A percentile compares a stretch with the other conserved stretches of the same genome.
These are phyloP conservation scores for Pyrrhoderma lamaoense DNA, from an alignment of 1,284 basidiomycete genomes.

Conservation along the genomic window DNA sequence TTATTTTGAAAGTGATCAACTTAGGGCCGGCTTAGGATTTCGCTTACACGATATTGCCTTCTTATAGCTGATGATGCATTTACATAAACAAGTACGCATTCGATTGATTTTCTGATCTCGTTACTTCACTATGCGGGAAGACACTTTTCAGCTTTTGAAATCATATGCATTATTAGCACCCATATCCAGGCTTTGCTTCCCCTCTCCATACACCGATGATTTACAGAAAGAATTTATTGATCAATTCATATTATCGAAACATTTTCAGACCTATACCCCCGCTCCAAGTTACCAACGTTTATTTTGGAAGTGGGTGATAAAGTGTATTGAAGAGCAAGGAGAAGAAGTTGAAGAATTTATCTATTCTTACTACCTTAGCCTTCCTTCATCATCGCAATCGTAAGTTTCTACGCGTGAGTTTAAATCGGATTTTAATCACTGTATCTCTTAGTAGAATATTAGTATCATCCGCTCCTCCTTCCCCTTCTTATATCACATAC, in stretches of 20 bases:
- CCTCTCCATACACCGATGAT: slow-evolving; percentile 26
- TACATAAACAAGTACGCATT: too few relatives aligned
- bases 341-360: slow-evolving; percentile 59
- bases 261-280: slow-evolving; percentile 52
- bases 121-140: slow-evolving; percentile 6
- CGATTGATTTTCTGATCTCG: too few relatives aligned
- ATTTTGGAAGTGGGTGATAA: slow-evolving; percentile 69
- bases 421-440: not conserved
- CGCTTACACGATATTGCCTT: not conserved
- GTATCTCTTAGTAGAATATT: slow-evolving; percentile 15
- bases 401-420: slow-evolving; percentile 11
- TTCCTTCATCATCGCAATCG: slow-evolving; percentile 32
- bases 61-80: not conserved
- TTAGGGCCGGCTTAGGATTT: slow-evolving; percentile 8
- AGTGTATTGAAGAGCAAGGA: slow-evolving; percentile 39
- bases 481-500: slow-evolving; percentile 58
- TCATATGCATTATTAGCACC: slow-evolving; percentile 50
- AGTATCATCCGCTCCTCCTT: slow-evolving; percentile 31
- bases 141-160: slow-evolving; percentile 38
- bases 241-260: slow-evolving; percentile 41
- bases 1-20: slow-evolving; percentile 6
- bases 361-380: slow-evolving; percentile 49
- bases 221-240: slow-evolving; percentile 50
- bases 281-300: slow-evolving; percentile 49
- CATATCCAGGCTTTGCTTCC: slow-evolving; percentile 35